Evolutionary conservation across 306 rosid genomes (phyloP), one percentile per base, ranked within the genome.

Genomic region (Pterocarpus macrocarpus): DNA sequence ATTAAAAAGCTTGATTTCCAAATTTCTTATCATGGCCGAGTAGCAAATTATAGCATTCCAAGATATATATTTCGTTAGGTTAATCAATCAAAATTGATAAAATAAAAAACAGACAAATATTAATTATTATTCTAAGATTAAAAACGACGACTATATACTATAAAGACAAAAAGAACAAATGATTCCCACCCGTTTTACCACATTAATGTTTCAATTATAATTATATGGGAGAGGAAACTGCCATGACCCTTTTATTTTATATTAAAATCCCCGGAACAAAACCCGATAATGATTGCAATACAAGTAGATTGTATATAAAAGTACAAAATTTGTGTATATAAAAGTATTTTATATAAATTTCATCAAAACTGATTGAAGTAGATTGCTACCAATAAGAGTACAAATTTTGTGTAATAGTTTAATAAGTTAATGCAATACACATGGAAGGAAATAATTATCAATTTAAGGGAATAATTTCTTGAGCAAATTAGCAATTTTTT

Each of bases 371-470:
- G 44, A 43, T 14, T 41, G 73, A 65, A 49, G 52, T 56, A 68
- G 47, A 56, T 68, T 67, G 50, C 35, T 15, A 8, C 15, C 16
- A 30, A 57, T 43, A 35, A 32, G 7, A 13, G 16, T 67, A 57
- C 70, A 58, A 58, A 44, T 32, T 17, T 12, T 69, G 38, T 35
- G 16, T 45, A 55, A 32, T 58, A 17, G 11, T 62, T 45, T 11
- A 47, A 76, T 15, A 55, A 64, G 43, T 56, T 57, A 80, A 78
- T 80, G 85, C 83, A 80, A 17, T 30, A 50, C 85, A 69, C 81
- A 81, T 71, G 88, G 73, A 7, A 55, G n/a, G 61, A 55, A n/a
- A 55, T 17, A 55, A 16, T 55, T 55, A 55, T 55, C 64, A 44
- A 30, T 35, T 44, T 12, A 13, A 58, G 9, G 36, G 47, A 33